These are phyloP conservation scores for Amoebophrya sp. DNA, from an alignment of 169 alveolate species.

Conservation along the genomic window DNA sequence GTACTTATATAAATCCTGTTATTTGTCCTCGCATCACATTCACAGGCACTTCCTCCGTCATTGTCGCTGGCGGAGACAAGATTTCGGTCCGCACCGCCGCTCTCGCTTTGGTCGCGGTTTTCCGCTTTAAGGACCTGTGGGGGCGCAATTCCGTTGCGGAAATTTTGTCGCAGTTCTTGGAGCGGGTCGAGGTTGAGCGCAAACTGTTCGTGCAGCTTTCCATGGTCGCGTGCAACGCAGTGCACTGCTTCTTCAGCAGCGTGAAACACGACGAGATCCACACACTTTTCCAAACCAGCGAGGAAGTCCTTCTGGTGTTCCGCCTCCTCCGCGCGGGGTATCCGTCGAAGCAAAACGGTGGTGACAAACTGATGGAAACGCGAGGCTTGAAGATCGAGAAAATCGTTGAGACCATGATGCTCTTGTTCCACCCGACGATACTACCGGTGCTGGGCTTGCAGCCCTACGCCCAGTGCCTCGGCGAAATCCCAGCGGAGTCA, in stretches of 20 bases:
- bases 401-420: not conserved
- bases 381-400: not conserved
- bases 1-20: too few relatives aligned
- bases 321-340: not conserved
- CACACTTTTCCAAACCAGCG: not conserved
- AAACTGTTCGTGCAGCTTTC: constrained; percentile 14
- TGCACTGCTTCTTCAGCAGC: not conserved
- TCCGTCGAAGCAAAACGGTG: not conserved
- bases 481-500: not conserved
- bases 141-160: constrained; percentile 5
- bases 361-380: too few relatives aligned
- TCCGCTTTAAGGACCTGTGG: not conserved
- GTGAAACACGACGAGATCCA: not conserved
- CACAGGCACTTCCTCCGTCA: not conserved
- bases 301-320: not conserved
- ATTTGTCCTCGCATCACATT: too few relatives aligned
- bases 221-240: constrained; percentile 20
- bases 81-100: constrained; percentile 2
- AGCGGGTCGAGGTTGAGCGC: not conserved
- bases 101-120: not conserved
- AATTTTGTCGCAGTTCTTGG: not conserved
- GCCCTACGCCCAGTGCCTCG: not conserved
- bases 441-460: not conserved
- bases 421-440: constrained; percentile 6
- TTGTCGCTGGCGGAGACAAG: not conserved